Evolutionary conservation across 257 asterid genomes (phyloP), one percentile per base, ranked within the genome.

Genomic region (Euphrasia confusa): DNA sequence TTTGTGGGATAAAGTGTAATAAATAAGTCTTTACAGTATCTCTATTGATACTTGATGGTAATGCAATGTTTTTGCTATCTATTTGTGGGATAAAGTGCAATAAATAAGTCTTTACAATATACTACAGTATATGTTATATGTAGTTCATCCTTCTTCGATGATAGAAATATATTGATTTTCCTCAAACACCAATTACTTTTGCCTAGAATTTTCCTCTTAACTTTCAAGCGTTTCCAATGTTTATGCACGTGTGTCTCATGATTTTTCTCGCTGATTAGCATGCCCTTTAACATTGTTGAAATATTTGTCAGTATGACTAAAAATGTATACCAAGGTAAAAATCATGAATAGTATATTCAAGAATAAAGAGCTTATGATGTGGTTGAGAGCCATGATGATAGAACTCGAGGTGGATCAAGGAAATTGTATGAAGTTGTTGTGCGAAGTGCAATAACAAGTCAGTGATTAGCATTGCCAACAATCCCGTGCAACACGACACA

Each of bases 101-200:
- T n/a, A 21, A 35, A 32, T 60, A 32, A 35, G 21, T 66, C 61
- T 56, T 21, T 32, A 48, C 28, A 24, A 15, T 49, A 47, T 44
- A 44, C 10, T 21, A 21, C 24, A 21, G 24, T 21, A 21, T 21
- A 37, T 44, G 7, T 56, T 9, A 15, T 42, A 14, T 35, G 35
- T 58, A 30, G 61, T 58, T 11, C 45, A 58, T 49, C 57, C 66
- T 45, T 58, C 33, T 70, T 24, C 56, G 10, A 39, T n/a, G 5
- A 13, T 66, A 28, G 33, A 44, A 9, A 55, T 55, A 56, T 42
- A 42, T 55, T 33, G 10, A 42, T 57, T 15, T 56, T 45, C 58
- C 48, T 54, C 39, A 1, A 32, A 2, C 18, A 58, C 58, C 45
- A 59, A 68, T 42, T 49, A 18, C 8, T 26, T 40, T 7, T 54